Base-by-base conservation (phyloP, 768 basidiomycete genomes). In the Guyanaporus albipodus region DNA sequence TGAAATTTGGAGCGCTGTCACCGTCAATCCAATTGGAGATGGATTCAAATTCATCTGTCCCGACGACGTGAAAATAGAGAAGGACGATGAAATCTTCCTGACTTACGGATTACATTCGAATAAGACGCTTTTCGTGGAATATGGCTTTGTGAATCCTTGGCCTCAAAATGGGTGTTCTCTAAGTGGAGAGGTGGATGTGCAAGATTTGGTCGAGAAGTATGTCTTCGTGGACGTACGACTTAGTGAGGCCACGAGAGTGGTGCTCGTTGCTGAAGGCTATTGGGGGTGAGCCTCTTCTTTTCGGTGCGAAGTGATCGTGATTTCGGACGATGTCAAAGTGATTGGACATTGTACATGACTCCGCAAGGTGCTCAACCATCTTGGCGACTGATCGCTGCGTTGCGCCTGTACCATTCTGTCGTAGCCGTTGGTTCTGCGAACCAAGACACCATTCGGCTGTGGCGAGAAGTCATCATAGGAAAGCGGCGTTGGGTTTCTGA, bases 31-130 rank as follows among this genome's bases (percentile, higher is more conserved):
- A 45, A 62, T 64, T 27, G 72, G 72, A 5, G 73, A 75, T n/a
- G 69, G 77, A 34, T 73, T 82, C 50, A 70, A 67, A 19, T 72
- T 85, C 19, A 43, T 75, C 4, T 75, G 83, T 11, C 77, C 81
- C 4, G 61, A 70, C 18, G 62, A 73, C 21, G 48, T 53, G 4
- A 60, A 63, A 1, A 66, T 85, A 18, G 46, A 61, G 23, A 52
- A 68, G 37, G 81, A 78, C 14, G 76, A 85, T 23, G 87, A 97
- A 59, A 65, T 96, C 3, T 78, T 76, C 34, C 72, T 97, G 48
- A 77, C 76, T 40, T 98, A 98, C 56, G 93, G 92, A 0, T 61
- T 70, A 6, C 93, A 95, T 65, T 68, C 82, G 21, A 94, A 92
- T 53, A 73, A 77, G 33, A 83, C 77, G 4, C 64, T 97, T 19